phyloP scores from a whole-genome alignment of 768 basidiomycete species.

The Boletus rubropictus region DNA sequence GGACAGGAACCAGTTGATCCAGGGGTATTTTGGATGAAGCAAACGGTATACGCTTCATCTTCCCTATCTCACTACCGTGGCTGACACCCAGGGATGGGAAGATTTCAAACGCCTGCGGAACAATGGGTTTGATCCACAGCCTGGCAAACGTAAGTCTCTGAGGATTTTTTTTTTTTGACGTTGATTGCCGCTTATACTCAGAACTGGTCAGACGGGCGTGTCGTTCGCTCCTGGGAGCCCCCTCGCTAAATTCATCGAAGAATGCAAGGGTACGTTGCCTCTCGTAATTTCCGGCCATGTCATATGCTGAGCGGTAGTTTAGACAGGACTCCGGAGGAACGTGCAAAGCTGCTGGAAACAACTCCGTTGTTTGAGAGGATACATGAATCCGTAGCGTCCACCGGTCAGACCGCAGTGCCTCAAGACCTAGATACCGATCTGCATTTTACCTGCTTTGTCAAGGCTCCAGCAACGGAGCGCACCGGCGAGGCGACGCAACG shows the following conservation, averaged over 20 bases:
- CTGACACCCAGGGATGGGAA: slow-evolving; percentile 23
- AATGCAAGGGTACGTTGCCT: slow-evolving; percentile 47
- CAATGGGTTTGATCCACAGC: slow-evolving; percentile 80
- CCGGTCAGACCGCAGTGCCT: slow-evolving; percentile 67
- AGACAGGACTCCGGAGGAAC: slow-evolving; percentile 68
- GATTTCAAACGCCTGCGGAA: slow-evolving; percentile 85
- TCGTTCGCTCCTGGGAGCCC: slow-evolving; percentile 51
- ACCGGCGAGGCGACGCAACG: slow-evolving; percentile 18
- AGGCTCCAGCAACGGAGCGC: slow-evolving; percentile 44
- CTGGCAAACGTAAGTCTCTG: slow-evolving; percentile 62
- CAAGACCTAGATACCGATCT: slow-evolving; percentile 63
- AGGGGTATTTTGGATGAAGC: slow-evolving; percentile 82
- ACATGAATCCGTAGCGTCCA: slow-evolving; percentile 61
- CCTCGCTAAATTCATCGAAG: slow-evolving; percentile 59
- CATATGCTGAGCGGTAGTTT: background rate
- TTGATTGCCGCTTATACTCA: slow-evolving; percentile 3
- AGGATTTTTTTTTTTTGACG: background rate
- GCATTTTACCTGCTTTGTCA: slow-evolving; percentile 86
- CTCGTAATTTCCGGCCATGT: background rate
- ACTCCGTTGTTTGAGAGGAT: slow-evolving; percentile 73
- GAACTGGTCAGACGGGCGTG: slow-evolving; percentile 45
- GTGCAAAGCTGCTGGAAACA: slow-evolving; percentile 69
- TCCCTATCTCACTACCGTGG: background rate
- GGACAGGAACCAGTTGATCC: slow-evolving; percentile 50
- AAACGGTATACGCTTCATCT: slow-evolving; percentile 52